phyloP scores from a whole-genome alignment of 2,329 filamentous ascomycete species.

The Ceratocystis colombiana region DNA sequence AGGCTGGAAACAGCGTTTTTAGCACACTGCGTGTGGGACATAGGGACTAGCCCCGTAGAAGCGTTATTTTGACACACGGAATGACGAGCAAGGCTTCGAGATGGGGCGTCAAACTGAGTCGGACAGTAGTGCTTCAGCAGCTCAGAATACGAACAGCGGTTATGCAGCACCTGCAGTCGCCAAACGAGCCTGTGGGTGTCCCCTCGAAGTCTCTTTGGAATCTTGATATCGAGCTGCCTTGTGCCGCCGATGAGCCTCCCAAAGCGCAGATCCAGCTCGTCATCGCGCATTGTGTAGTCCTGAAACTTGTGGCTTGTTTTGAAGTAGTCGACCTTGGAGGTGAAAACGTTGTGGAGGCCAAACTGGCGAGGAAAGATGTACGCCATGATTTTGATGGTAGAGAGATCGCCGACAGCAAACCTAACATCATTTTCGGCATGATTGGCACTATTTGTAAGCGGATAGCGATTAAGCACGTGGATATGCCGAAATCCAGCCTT shows the following conservation, averaged over 20 bases:
- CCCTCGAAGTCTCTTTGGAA: slow-evolving; percentile 62
- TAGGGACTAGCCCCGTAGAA: not conserved
- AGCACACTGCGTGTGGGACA: not conserved
- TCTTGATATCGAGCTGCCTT: slow-evolving; percentile 29
- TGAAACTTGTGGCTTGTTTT: slow-evolving; percentile 65
- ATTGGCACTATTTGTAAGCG: slow-evolving; percentile 25
- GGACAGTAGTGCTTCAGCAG: slow-evolving; percentile 77
- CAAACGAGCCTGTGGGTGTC: slow-evolving; percentile 48
- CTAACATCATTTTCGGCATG: slow-evolving; percentile 24
- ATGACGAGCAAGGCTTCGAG: not conserved
- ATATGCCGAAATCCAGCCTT: slow-evolving; percentile 62
- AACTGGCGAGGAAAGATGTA: slow-evolving; percentile 93
- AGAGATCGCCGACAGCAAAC: slow-evolving; percentile 28
- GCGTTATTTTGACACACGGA: not conserved
- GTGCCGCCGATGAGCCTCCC: slow-evolving; percentile 21
- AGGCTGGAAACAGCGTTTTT: not conserved
- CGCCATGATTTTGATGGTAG: slow-evolving; percentile 67
- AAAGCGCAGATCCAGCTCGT: slow-evolving; percentile 52
- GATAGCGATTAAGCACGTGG: slow-evolving; percentile 25
- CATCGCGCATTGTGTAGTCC: slow-evolving; percentile 76
- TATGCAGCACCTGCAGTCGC: slow-evolving; percentile 60
- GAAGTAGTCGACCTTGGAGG: slow-evolving; percentile 51
- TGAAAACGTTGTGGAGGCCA: slow-evolving; percentile 85
- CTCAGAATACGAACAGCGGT: slow-evolving; percentile 66
- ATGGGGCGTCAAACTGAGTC: slow-evolving; percentile 15